Conservation (phyloP, 805 yeast species). For the Barnettozyma vustinii region DNA sequence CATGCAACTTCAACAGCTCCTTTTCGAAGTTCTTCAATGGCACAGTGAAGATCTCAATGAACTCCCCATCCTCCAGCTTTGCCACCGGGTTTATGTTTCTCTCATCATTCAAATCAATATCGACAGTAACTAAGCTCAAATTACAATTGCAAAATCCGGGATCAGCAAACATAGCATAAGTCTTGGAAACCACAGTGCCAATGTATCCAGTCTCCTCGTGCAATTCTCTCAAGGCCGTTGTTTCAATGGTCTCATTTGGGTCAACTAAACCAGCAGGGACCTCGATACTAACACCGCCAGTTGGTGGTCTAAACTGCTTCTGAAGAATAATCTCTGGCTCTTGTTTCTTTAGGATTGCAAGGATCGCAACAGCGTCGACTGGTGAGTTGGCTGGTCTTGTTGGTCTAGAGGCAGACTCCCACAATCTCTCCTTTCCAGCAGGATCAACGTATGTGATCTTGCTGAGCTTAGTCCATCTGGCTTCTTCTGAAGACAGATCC, state of each 20-base stretch:
- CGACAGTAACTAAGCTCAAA: slow-evolving; percentile 69
- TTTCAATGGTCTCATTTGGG: slow-evolving; percentile 68
- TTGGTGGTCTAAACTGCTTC: slow-evolving; percentile 93
- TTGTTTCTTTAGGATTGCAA: slow-evolving; percentile 59
- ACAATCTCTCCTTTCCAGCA: slow-evolving; percentile 59
- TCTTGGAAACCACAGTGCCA: slow-evolving; percentile 49
- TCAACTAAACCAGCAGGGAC: slow-evolving; percentile 95
- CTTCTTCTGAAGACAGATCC: slow-evolving; percentile 36
- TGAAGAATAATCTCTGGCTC: slow-evolving; percentile 49
- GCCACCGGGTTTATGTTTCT: slow-evolving; percentile 68
- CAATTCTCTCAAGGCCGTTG: slow-evolving; percentile 83
- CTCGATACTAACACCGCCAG: slow-evolving; percentile 81
- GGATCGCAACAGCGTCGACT: slow-evolving; percentile 87
- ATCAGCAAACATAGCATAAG: slow-evolving; percentile 59
- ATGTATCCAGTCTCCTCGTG: slow-evolving; percentile 90
- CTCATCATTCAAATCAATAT: slow-evolving; percentile 62
- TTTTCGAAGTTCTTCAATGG: slow-evolving; percentile 56
- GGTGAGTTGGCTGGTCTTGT: slow-evolving; percentile 31
- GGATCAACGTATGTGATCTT: slow-evolving; percentile 72
- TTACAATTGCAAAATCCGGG: slow-evolving; percentile 92
- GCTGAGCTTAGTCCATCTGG: slow-evolving; percentile 64
- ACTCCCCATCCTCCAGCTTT: slow-evolving; percentile 84
- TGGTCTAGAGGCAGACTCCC: slow-evolving; percentile 79
- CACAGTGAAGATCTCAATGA: slow-evolving; percentile 79
- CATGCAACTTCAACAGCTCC: slow-evolving; percentile 43